These are phyloP conservation scores for Cladosporium halotolerans DNA, from an alignment of 2,329 filamentous ascomycete genomes.

Conservation along the genomic window DNA sequence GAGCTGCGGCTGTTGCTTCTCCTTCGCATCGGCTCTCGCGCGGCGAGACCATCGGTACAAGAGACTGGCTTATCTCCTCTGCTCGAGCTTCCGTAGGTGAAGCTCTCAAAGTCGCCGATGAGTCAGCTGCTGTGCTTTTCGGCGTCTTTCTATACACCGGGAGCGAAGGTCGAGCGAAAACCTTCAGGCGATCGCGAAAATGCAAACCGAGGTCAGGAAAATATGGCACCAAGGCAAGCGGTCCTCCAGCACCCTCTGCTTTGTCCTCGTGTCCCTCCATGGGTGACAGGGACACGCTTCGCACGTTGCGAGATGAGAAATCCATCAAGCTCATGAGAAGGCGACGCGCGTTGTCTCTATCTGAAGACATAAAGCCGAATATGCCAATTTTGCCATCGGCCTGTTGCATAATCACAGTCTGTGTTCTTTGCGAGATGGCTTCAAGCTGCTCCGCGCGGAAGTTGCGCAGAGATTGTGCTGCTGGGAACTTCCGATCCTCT, in stretches of 20 bases:
- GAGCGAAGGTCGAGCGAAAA: neutral
- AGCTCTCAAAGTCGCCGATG: neutral
- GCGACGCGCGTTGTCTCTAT: constrained; percentile 14
- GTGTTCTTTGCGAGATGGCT: constrained; percentile 17
- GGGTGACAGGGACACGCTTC: neutral
- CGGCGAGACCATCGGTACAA: neutral
- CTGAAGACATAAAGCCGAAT: constrained; percentile 11
- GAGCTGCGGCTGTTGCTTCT: no score
- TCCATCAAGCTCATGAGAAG: constrained; percentile 16
- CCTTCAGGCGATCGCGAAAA: constrained; percentile 8
- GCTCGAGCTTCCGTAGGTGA: neutral
- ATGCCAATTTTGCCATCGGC: constrained; percentile 12
- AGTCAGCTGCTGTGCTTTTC: neutral
- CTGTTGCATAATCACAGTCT: constrained; percentile 14
- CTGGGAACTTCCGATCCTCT: neutral
- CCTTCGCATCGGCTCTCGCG: no score
- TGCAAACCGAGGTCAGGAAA: constrained; percentile 2
- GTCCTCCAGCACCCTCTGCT: neutral
- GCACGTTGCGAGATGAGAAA: constrained; percentile 5
- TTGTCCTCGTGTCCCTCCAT: neutral
- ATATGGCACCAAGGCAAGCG: neutral
- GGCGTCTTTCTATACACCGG: neutral
- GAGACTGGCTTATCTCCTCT: neutral
- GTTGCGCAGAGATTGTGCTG: neutral
- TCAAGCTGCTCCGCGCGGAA: constrained; percentile 18